A percentile compares a stretch with the other conserved stretches of the same genome.
These are phyloP conservation scores for Cucumis sativus DNA, from an alignment of 306 rosid species.

Conservation along the genomic window Cucumber_9930_V3 NC_026660.2:25532501-25533000, in stretches of 20 bases:
- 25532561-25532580: neutral
- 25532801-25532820: neutral
- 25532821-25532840: neutral
- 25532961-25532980: neutral
- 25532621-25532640: neutral
- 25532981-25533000: neutral
- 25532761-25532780: neutral
- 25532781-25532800: neutral
- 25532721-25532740: neutral
- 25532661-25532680: neutral
- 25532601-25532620: neutral
- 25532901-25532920: neutral
- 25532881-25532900: neutral
- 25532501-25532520: conserved; percentile 42
- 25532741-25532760: neutral
- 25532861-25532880: neutral
- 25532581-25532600: neutral
- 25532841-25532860: neutral
- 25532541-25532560: neutral
- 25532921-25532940: neutral
- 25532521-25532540: neutral
- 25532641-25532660: neutral
- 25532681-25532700: neutral
- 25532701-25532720: neutral
- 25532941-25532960: neutral